phyloP scores from a whole-genome alignment of 2,329 filamentous ascomycete species.

The Chaetomiaceae sp. region DNA sequence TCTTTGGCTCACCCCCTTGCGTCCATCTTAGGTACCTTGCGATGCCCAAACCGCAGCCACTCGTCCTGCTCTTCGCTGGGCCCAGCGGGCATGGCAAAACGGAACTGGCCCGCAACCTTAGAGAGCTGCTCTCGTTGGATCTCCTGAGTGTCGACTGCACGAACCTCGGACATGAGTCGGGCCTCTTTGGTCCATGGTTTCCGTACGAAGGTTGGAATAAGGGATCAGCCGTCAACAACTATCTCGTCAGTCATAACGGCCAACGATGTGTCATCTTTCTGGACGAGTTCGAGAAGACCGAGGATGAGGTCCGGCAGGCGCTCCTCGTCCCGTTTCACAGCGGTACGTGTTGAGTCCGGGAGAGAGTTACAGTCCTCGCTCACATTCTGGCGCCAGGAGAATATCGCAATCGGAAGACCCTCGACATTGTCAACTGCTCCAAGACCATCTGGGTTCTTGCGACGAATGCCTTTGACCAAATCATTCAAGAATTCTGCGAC shows the following conservation, averaged over 20 bases:
- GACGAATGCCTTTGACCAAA: slow-evolving; percentile 39
- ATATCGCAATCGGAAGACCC: slow-evolving; percentile 38
- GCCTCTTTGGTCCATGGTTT: slow-evolving; percentile 40
- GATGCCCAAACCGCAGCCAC: slow-evolving; percentile 29
- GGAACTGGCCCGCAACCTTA: slow-evolving; percentile 40
- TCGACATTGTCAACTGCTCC: slow-evolving; percentile 35
- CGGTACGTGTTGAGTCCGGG: slow-evolving; percentile 31
- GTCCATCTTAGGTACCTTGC: slow-evolving; percentile 25
- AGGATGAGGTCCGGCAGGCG: slow-evolving; percentile 36
- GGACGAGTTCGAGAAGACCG: slow-evolving; percentile 50
- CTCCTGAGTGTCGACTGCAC: slow-evolving; percentile 39
- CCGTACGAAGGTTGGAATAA: slow-evolving; percentile 15
- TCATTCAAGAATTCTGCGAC: slow-evolving; percentile 38
- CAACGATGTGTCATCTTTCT: slow-evolving; percentile 42
- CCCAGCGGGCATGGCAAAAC: slow-evolving; percentile 48
- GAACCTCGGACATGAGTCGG: slow-evolving; percentile 32
- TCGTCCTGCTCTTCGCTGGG: slow-evolving; percentile 42
- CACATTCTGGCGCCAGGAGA: slow-evolving; percentile 23
- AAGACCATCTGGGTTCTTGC: slow-evolving; percentile 47
- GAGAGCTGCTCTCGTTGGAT: slow-evolving; percentile 36
- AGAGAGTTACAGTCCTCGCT: no score
- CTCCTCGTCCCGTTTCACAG: slow-evolving; percentile 42
- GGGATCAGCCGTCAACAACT: slow-evolving; percentile 32
- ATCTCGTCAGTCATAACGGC: slow-evolving; percentile 36
- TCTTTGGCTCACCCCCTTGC: not conserved